These are phyloP conservation scores for Phytophthora cactorum DNA, from an alignment of 352 stramenopile species.

Conservation along the genomic window DNA sequence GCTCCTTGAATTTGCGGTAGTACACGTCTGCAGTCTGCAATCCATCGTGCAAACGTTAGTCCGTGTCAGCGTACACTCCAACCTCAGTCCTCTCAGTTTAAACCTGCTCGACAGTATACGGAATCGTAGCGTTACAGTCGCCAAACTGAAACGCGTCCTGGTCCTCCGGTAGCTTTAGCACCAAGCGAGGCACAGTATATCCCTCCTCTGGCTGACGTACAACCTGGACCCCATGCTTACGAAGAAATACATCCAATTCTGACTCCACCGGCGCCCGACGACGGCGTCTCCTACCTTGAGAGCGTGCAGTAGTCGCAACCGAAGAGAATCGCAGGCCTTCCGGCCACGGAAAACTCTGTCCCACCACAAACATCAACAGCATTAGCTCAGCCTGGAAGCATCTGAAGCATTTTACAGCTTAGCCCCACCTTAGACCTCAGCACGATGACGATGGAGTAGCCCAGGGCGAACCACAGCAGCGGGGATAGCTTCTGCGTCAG, in stretches of 20 bases:
- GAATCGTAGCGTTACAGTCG: constrained; percentile 49
- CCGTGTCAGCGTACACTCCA: background rate
- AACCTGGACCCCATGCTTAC: constrained; percentile 49
- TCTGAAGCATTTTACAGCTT: background rate
- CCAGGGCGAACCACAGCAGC: constrained; percentile 63
- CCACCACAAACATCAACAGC: background rate
- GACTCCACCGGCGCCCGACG: constrained; percentile 18
- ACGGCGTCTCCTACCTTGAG: constrained; percentile 12
- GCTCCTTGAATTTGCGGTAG: constrained; percentile 85
- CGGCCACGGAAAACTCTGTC: constrained; percentile 62
- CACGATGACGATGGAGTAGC: constrained; percentile 52
- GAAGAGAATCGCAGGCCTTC: constrained; percentile 43
- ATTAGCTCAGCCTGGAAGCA: background rate
- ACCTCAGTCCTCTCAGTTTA: background rate
- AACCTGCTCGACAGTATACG: constrained; percentile 73
- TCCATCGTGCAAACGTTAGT: background rate
- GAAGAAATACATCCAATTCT: constrained; percentile 45
- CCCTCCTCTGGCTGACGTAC: constrained; percentile 31
- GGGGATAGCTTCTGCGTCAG: constrained; percentile 44
- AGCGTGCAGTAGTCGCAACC: background rate
- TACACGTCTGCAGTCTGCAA: constrained; percentile 66
- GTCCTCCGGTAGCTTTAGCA: constrained; percentile 48
- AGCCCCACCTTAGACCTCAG: constrained; percentile 49
- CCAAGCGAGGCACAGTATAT: constrained; percentile 37
- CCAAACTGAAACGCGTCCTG: constrained; percentile 56